Conservation (phyloP, 108 stramenopile genomes). For the Ochromonas danica region DNA sequence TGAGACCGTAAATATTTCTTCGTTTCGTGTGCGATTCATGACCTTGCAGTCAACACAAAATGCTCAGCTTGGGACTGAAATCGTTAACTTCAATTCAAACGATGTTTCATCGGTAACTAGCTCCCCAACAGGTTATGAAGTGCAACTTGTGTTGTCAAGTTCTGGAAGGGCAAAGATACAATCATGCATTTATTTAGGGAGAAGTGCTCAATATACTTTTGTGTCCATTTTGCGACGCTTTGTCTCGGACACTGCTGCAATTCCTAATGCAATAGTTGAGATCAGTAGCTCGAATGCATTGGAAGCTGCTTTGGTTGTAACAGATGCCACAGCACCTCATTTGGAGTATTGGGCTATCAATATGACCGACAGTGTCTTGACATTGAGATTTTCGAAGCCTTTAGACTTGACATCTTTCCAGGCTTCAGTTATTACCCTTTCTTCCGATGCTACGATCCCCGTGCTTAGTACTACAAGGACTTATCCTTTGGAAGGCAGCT, state of each 20-base stretch:
- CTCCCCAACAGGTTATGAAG: no score
- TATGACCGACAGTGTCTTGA: background rate
- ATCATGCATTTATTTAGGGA: no score
- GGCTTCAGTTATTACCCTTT: background rate
- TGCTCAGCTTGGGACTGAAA: no score
- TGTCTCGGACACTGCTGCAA: background rate
- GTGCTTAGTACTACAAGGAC: no score
- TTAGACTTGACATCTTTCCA: background rate
- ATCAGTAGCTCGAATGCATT: background rate
- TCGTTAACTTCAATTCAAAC: no score
- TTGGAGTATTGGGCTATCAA: background rate
- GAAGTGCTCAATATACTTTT: no score
- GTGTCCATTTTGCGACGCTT: background rate
- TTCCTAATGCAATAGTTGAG: background rate
- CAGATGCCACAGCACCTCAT: background rate
- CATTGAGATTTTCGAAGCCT: background rate
- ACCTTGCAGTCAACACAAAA: background rate
- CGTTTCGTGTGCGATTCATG: background rate
- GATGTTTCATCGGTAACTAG: no score
- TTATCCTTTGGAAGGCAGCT: no score
- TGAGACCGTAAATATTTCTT: constrained; percentile 6
- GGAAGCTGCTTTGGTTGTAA: background rate
- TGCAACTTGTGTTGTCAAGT: no score
- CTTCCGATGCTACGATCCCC: background rate
- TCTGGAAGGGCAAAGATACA: no score